Conservation (phyloP, 805 yeast species). For the Ogataea degrootiae region DNA sequence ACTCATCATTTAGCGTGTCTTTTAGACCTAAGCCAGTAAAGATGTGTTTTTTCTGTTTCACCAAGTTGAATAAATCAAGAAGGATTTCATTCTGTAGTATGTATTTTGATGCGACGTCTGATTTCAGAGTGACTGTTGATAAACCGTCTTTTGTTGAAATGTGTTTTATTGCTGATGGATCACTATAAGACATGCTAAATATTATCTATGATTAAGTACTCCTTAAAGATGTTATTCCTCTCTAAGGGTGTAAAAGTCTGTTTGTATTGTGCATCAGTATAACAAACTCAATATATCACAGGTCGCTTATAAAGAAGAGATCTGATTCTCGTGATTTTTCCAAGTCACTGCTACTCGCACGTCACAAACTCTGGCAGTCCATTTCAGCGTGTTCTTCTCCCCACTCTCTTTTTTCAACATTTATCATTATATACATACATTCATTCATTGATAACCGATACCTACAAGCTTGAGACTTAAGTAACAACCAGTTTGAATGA, state of each 20-base stretch:
- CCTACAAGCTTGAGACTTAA: too few relatives aligned
- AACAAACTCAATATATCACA: not conserved
- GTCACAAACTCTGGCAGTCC: too few relatives aligned
- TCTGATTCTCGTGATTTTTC: too few relatives aligned
- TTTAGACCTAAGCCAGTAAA: too few relatives aligned
- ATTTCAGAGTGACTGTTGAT: slow-evolving; percentile 28
- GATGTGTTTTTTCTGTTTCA: slow-evolving; percentile 4
- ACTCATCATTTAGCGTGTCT: slow-evolving; percentile 11
- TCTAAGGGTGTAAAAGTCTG: not conserved
- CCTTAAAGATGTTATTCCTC: not conserved
- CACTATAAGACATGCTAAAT: slow-evolving; percentile 14
- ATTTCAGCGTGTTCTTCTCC: too few relatives aligned
- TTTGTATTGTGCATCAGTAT: not conserved
- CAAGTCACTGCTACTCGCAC: too few relatives aligned
- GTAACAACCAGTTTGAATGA: too few relatives aligned
- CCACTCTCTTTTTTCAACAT: too few relatives aligned
- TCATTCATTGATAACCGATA: too few relatives aligned
- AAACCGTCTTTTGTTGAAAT: slow-evolving; percentile 20
- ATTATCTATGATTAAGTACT: not conserved
- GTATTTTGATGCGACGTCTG: slow-evolving; percentile 31
- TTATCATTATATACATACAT: too few relatives aligned
- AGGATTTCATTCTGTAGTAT: slow-evolving; percentile 29
- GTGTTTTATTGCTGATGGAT: slow-evolving; percentile 23
- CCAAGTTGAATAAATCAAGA: slow-evolving; percentile 15
- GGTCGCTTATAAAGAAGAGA: too few relatives aligned